phyloP scores from a whole-genome alignment of 176 grass and related monocot genomes.

The Aegilops tauschii region DNA sequence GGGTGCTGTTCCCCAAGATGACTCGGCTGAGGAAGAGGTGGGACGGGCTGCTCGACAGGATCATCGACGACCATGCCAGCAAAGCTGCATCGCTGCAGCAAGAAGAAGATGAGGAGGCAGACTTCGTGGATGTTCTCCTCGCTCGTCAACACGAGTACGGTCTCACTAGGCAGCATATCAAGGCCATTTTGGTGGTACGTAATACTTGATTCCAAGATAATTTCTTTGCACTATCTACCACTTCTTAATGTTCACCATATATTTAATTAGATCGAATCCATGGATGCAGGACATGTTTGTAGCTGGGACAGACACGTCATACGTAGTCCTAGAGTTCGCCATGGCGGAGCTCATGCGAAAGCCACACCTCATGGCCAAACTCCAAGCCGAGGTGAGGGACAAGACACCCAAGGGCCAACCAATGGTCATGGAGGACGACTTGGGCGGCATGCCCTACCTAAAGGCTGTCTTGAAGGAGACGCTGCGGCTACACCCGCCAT shows the following conservation, averaged over 20 bases:
- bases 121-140: background rate
- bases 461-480: background rate
- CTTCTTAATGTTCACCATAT: no score
- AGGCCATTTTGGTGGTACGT: background rate
- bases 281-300: background rate
- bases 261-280: background rate
- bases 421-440: background rate
- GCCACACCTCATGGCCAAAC: background rate
- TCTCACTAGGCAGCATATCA: background rate
- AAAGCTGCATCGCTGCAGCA: background rate
- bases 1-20: slow-evolving; percentile 1
- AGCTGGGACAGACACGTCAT: background rate
- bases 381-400: background rate
- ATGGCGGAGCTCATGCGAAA: background rate
- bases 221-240: no score
- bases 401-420: background rate
- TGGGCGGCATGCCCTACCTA: background rate
- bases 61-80: background rate
- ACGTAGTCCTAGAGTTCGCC: slow-evolving; percentile 4
- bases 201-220: no score
- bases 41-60: background rate
- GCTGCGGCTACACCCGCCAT: background rate
- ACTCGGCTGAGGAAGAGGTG: background rate
- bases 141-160: background rate
- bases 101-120: background rate